Evolutionary conservation across 148 eudicot species (phyloP), one percentile per base, ranked within the genome.

Genomic region (Silene conica): DNA sequence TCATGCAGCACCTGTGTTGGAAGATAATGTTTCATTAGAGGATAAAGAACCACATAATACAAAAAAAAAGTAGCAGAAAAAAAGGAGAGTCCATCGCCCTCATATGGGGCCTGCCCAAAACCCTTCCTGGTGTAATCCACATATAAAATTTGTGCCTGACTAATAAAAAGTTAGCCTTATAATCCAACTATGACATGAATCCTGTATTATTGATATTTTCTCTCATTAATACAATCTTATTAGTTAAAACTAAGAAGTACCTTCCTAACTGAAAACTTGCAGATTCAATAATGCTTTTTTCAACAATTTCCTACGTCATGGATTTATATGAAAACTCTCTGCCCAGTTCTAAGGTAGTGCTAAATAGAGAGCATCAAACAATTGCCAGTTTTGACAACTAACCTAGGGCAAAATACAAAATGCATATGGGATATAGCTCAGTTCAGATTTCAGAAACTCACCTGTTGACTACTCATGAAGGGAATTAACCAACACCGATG

Each of bases 401-500:
- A 43, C 25, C 8, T 3, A 19, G 54, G 46, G 16, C 6, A 19
- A 20, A 20, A 67, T 21, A 43, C 14, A 8, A 71, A 70, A 26
- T 52, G 21, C 48, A 54, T 16, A 46, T 15, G 18, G 25, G 63
- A 71, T 26, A 69, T 54, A 3, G 41, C 66, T 13, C 43, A 58
- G 1, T 52, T 76, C 69, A 76, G 70, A 58, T 1, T 52, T 76
- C 69, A 76, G 70, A 74, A 78, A 71, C 77, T 83, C 28, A 90
- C 98, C 89, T 90, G 92, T 70, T 67, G 81, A 60, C 79, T 60
- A 25, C 87, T 76, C 97, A 91, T 93, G 80, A 85, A 88, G 59
- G 91, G 77, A 72, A 86, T 92, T 48, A 91, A 79, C 95, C 97
- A 87, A 76, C 88, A 87, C 15, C 94, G 88, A 65, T 93, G 94